Conservation (phyloP, 2,329 filamentous ascomycete species). For the Fusarium annulatum region DNA sequence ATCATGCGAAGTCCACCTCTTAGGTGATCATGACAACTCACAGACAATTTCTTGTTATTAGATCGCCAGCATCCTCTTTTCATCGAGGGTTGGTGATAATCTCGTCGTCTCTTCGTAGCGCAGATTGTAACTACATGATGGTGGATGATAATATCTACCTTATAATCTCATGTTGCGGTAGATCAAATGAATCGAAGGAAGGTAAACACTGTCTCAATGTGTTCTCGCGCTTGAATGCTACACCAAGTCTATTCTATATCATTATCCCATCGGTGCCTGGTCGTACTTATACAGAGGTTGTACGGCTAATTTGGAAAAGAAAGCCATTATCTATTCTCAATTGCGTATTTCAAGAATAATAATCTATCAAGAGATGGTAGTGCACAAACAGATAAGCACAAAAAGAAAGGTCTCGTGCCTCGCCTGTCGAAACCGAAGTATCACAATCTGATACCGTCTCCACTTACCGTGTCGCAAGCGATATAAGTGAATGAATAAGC, state of each 20-base stretch:
- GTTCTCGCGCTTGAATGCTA: not conserved
- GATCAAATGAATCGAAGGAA: not conserved
- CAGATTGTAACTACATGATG: too few relatives aligned
- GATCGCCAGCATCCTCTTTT: not conserved
- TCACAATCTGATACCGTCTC: not conserved
- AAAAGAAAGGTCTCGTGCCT: not conserved
- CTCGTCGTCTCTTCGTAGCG: not conserved
- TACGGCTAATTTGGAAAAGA: not conserved
- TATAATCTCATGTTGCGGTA: not conserved
- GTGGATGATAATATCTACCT: too few relatives aligned
- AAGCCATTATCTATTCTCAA: too few relatives aligned
- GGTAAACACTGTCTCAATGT: accelerated
- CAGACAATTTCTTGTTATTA: not conserved
- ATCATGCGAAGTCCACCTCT: not conserved
- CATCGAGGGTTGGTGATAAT: not conserved
- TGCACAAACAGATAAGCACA: not conserved
- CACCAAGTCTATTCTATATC: not conserved
- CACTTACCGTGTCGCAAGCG: not conserved
- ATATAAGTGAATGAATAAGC: not conserved
- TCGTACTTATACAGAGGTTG: not conserved
- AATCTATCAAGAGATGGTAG: not conserved
- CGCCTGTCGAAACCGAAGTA: not conserved
- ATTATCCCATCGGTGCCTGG: not conserved
- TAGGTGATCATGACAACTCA: not conserved
- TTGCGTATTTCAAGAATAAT: not conserved